phyloP scores from a whole-genome alignment of 768 basidiomycete genomes.

The Hydnum rufescens region DNA sequence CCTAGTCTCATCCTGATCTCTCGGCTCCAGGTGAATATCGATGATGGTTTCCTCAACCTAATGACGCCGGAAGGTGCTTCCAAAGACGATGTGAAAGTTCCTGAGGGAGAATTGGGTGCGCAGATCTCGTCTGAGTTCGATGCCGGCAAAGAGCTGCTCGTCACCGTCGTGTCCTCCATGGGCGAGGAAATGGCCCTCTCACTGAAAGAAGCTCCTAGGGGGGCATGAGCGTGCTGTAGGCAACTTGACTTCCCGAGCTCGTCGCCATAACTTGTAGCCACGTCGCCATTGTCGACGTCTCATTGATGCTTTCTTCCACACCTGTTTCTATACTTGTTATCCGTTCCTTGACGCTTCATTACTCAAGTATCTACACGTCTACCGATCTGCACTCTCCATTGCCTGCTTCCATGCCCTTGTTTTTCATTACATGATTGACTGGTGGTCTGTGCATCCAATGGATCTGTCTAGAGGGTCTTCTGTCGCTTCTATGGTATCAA shows the following conservation, averaged over 20 bases:
- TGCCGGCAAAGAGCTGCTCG: constrained; percentile 66
- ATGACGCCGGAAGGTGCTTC: constrained; percentile 58
- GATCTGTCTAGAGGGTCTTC: background rate
- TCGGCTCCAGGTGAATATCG: constrained; percentile 49
- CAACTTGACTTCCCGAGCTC: background rate
- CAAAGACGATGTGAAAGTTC: constrained; percentile 91
- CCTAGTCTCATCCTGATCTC: background rate
- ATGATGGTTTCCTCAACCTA: constrained; percentile 90
- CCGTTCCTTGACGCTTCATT: background rate
- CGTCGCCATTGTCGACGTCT: background rate
- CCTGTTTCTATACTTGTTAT: background rate
- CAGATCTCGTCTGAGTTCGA: constrained; percentile 56
- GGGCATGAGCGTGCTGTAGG: background rate
- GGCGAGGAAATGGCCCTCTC: constrained; percentile 82
- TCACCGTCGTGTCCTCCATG: constrained; percentile 82
- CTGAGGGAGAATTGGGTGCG: constrained; percentile 63
- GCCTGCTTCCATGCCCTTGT: background rate
- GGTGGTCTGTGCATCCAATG: background rate
- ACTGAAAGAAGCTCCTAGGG: constrained; percentile 26
- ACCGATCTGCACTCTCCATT: background rate
- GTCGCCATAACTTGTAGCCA: background rate
- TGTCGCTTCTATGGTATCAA: background rate
- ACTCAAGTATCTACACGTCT: background rate
- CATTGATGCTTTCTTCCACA: background rate
- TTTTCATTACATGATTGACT: background rate